These are phyloP conservation scores for Lenzites betulinus DNA, from an alignment of 768 basidiomycete species.

Conservation along the genomic window DNA sequence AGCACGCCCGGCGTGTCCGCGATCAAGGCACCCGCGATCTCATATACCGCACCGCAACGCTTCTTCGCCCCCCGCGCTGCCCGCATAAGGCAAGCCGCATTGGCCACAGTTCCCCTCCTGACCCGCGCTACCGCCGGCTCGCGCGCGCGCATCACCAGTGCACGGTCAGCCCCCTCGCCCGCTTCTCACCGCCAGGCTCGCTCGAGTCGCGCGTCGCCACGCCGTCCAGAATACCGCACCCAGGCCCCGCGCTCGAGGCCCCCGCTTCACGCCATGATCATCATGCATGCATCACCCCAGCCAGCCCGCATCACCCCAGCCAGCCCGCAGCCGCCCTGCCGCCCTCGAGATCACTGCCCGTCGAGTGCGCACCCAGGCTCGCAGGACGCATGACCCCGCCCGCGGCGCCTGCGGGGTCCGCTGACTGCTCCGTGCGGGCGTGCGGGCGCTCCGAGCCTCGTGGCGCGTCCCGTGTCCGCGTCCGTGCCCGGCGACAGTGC, in stretches of 20 bases:
- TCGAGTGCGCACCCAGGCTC: no score
- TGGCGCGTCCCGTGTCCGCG: conserved; percentile 12
- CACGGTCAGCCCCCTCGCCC: neutral
- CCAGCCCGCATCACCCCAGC: no score
- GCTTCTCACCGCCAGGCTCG: neutral
- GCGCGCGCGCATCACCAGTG: neutral
- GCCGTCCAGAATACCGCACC: no score
- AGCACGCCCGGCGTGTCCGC: neutral
- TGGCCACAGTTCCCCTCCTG: neutral
- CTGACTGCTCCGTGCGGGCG: conserved; percentile 8
- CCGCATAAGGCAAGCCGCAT: neutral
- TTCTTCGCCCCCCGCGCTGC: neutral
- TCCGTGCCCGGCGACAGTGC: neutral
- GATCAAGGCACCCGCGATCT: conserved; percentile 15
- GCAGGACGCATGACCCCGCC: no score
- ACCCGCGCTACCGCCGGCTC: neutral
- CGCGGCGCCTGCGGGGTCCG: conserved; percentile 3
- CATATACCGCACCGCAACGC: conserved; percentile 1
- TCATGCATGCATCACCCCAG: no score
- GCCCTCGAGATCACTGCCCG: no score
- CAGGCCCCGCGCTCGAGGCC: no score
- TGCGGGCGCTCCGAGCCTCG: conserved; percentile 16
- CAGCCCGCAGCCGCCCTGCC: no score
- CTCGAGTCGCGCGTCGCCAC: no score
- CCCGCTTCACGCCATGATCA: no score